phyloP scores from a whole-genome alignment of 441 rosid species.

The Raphanus hybrid region DNA sequence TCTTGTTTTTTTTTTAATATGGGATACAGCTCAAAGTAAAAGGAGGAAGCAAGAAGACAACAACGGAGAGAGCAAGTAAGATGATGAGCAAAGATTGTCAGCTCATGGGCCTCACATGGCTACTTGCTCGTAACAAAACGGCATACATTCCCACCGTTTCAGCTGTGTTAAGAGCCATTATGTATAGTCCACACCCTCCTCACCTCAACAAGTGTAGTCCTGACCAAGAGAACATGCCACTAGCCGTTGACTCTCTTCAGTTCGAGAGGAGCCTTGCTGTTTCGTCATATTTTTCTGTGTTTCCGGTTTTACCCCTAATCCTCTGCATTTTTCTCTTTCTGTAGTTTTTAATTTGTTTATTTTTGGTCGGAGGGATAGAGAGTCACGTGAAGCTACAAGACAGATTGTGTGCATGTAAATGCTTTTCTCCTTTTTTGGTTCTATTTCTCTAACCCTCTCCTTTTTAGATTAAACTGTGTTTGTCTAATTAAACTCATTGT shows the following conservation, averaged over 20 bases:
- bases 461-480: conserved; percentile 23
- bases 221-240: conserved; percentile 99
- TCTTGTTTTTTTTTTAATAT: conserved; percentile 6
- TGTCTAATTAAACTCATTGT: conserved; percentile 30
- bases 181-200: conserved; percentile 86
- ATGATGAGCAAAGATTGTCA: conserved; percentile 96
- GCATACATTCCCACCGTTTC: conserved; percentile 98
- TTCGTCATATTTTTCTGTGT: neutral
- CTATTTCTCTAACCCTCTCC: conserved; percentile 16
- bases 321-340: conserved; percentile 46
- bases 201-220: conserved; percentile 87
- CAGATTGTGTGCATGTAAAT: conserved; percentile 45
- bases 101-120: conserved; percentile 99
- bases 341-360: conserved; percentile 2
- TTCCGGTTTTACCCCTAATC: conserved; percentile 55
- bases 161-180: conserved; percentile 89
- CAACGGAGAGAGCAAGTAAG: conserved; percentile 71
- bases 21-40: conserved; percentile 71
- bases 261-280: conserved; percentile 55
- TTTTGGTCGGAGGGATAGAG: conserved; percentile 28
- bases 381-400: conserved; percentile 72
- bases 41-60: conserved; percentile 57
- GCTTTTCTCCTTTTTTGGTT: conserved; percentile 30
- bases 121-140: conserved; percentile 91
- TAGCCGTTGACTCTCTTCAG: conserved; percentile 98